Base-by-base conservation (phyloP, 495 filamentous ascomycete genomes). In the Coniosporium apollinis region DNA sequence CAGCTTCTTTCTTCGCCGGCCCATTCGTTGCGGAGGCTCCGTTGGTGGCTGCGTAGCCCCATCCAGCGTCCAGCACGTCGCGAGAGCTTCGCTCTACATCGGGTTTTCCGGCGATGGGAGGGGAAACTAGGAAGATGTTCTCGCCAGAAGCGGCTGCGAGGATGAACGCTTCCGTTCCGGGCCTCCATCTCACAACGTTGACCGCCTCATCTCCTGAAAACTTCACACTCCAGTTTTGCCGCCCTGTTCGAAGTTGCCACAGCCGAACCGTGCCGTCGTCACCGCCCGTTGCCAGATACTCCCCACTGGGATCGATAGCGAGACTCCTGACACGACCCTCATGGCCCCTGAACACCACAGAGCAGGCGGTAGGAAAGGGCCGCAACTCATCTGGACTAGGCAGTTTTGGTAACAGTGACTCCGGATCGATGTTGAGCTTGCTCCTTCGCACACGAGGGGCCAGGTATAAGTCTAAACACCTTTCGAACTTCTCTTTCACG, bases 381-480 rank as follows among this genome's bases (percentile, higher is more conserved):
- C 78, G 75, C 30, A 97, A 62, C 47, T 96, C 89, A 35, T 92
- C 80, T 2, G 89, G 89, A 39, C 75, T 79, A n/a, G 89, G 91
- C 7, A 97, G 65, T 51, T 96, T 96, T 17, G 89, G 91, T 24
- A 97, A 70, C 22, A 97, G 58, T 28, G 81, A 89, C 54, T 84
- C 80, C 3, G 89, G 89, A 45, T 97, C 89, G 48, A 97, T 94
- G 57, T 94, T 93, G 48, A 96, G 67, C 55, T 87, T 83, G 60
- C 82, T 94, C 46, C 86, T 75, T 36, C 91, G 74, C 37, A 96
- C 75, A 43, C 89, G 66, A 31, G 91, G 91, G 21, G 89, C 89
- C 22, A 97, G 70, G 52, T 97, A 97, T 4, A 97, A 67, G 59
- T 97, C 89, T 46, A 97, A 60, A 52, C 85, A 94, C 46, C 89